Evolutionary conservation across 441 rosid genomes (phyloP).

Genomic region (Syzygium malaccense): DNA sequence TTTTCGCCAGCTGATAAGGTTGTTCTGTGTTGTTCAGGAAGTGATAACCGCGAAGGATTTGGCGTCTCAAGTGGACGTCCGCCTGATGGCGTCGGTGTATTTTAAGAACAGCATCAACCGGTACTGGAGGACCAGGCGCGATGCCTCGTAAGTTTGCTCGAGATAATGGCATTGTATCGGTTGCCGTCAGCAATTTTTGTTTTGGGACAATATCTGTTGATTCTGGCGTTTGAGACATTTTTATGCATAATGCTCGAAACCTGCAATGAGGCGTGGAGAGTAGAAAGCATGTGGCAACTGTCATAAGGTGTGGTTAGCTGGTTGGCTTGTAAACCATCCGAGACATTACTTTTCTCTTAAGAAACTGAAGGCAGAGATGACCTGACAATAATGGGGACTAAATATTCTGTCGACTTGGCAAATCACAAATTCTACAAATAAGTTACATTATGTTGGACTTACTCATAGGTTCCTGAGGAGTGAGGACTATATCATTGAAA

Average conservation of each 20-base stretch:
- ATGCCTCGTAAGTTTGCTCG: constrained; percentile 44
- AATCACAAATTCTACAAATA: not conserved
- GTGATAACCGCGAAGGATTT: constrained; percentile 88
- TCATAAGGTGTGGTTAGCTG: not conserved
- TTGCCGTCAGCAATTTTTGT: not conserved
- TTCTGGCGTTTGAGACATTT: not conserved
- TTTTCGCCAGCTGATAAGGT: not conserved
- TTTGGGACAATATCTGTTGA: not conserved
- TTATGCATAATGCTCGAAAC: not conserved
- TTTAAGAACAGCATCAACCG: constrained; percentile 89
- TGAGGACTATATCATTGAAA: not conserved
- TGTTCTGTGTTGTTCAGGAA: constrained; percentile 49
- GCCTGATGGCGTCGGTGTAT: constrained; percentile 88
- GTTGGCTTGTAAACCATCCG: not conserved
- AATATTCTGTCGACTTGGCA: not conserved
- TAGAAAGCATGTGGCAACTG: not conserved
- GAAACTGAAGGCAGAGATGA: not conserved
- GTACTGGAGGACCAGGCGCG: constrained; percentile 87
- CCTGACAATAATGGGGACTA: not conserved
- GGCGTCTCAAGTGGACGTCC: constrained; percentile 80
- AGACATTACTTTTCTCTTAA: not conserved
- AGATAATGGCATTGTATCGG: not conserved
- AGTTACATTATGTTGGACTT: not conserved
- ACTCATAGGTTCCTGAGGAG: not conserved
- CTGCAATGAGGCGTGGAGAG: not conserved